Percentiles rank a stretch among this genome's conserved stretches.
These are phyloP conservation scores for Mortierella sp. DNA, from an alignment of 371 early-diverging fungal genomes.

Conservation along the genomic window DNA sequence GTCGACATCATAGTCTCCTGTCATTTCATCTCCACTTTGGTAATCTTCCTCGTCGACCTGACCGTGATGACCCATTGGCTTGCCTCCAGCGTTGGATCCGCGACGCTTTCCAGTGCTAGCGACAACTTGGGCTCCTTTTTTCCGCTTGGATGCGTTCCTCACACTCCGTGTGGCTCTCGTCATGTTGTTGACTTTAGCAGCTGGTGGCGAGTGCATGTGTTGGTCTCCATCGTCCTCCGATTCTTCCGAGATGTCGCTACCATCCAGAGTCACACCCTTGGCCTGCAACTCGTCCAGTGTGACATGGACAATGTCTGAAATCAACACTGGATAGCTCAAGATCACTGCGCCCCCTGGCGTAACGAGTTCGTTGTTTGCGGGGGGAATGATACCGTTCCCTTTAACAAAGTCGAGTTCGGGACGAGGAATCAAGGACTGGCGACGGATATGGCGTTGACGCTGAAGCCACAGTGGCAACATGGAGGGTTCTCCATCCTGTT, in stretches of 20 bases:
- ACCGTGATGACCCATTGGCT: constrained; percentile 4
- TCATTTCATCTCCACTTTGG: constrained; percentile 12
- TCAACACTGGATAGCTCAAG: constrained; percentile 42
- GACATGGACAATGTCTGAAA: constrained; percentile 49
- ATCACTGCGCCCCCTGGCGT: constrained; percentile 46
- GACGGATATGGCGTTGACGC: constrained; percentile 41
- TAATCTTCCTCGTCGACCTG: constrained; percentile 9
- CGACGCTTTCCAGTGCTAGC: constrained; percentile 6
- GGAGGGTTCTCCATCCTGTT: not conserved
- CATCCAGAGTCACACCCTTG: constrained; percentile 22
- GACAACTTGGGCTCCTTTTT: constrained; percentile 1
- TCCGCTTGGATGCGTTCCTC: constrained; percentile 8
- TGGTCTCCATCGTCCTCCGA: constrained; percentile 30
- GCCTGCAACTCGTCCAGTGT: constrained; percentile 36
- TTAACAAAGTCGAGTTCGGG: constrained; percentile 43
- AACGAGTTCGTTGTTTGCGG: constrained; percentile 28
- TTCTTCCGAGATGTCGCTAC: constrained; percentile 22
- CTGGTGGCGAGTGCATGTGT: not conserved
- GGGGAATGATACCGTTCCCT: constrained; percentile 43
- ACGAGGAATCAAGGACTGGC: constrained; percentile 46
- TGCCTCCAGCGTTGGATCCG: constrained; percentile 2
- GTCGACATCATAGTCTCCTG: constrained; percentile 1
- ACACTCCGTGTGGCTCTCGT: not conserved
- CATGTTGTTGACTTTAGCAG: not conserved
- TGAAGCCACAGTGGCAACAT: constrained; percentile 40